Conservation (phyloP, 2,329 filamentous ascomycete genomes). For the Penicillium sp. region DNA sequence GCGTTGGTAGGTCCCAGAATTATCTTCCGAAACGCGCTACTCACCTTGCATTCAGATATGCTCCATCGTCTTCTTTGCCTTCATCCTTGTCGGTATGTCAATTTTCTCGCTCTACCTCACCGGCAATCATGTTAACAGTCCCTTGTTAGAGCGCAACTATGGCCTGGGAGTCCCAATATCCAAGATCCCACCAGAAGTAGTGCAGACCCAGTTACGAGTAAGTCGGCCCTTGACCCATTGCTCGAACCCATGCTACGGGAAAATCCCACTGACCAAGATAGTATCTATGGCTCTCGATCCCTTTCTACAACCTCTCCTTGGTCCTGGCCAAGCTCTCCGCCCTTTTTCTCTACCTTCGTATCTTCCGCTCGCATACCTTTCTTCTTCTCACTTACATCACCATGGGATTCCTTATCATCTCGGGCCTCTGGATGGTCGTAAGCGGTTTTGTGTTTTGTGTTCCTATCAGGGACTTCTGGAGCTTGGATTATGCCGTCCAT, state of each 20-base stretch:
- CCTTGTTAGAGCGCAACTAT: conserved; percentile 18
- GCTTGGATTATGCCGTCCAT: neutral
- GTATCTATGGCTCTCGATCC: conserved; percentile 34
- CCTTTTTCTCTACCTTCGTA: conserved; percentile 31
- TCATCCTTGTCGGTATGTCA: conserved; percentile 16
- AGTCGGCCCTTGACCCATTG: no score
- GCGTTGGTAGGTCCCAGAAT: conserved; percentile 12
- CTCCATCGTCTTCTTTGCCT: conserved; percentile 8
- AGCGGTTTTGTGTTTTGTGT: conserved; percentile 29
- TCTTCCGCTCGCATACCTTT: conserved; percentile 28
- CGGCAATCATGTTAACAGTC: conserved; percentile 1
- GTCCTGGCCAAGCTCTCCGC: conserved; percentile 35
- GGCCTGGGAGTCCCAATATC: conserved; percentile 20
- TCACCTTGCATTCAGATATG: conserved; percentile 5
- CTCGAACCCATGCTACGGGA: no score
- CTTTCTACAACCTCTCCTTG: conserved; percentile 36
- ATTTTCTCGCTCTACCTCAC: neutral
- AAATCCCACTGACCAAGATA: conserved; percentile 3
- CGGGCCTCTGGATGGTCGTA: conserved; percentile 30
- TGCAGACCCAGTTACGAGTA: conserved; percentile 25
- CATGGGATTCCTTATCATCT: conserved; percentile 20
- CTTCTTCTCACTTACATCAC: conserved; percentile 16
- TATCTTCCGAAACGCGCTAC: neutral
- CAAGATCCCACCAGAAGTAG: conserved; percentile 3
- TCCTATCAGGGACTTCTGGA: conserved; percentile 29